Evolutionary conservation across 495 filamentous ascomycete species (phyloP).

Genomic region (Aspergillus asperescens): DNA sequence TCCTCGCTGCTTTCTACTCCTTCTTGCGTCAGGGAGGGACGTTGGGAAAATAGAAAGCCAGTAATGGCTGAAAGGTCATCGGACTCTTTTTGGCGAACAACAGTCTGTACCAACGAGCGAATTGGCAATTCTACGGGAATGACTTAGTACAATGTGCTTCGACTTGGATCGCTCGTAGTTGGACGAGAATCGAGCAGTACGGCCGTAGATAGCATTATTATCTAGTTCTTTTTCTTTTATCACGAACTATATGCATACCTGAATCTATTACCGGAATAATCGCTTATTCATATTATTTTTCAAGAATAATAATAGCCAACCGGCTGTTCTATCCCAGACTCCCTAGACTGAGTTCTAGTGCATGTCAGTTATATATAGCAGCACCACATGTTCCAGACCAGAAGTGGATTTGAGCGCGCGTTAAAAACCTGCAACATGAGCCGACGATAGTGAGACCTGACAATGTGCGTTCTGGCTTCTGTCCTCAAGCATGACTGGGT

Average conservation of each 20-base stretch:
- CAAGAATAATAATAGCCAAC: not conserved
- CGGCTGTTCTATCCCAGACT: not conserved
- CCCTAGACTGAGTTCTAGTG: no score
- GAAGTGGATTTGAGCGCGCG: not conserved
- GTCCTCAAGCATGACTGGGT: not conserved
- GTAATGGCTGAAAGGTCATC: not conserved
- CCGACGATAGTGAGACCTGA: not conserved
- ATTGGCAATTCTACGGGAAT: not conserved
- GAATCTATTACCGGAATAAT: not conserved
- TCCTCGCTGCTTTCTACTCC: not conserved
- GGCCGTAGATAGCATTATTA: conserved; percentile 5
- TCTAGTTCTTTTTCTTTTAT: conserved; percentile 1
- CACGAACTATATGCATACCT: not conserved
- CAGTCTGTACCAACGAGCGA: not conserved
- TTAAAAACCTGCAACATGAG: not conserved
- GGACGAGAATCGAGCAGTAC: not conserved
- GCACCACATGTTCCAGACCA: not conserved
- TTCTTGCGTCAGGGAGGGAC: not conserved
- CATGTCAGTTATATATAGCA: conserved; percentile 1
- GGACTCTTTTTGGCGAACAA: not conserved
- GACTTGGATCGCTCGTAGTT: not conserved
- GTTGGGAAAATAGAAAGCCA: not conserved
- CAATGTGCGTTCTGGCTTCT: not conserved
- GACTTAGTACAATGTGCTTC: not conserved
- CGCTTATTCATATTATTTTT: not conserved